Evolutionary conservation across 108 stramenopile genomes (phyloP), one percentile per base, ranked within the genome.

Genomic region (Skeletonema tropicum): DNA sequence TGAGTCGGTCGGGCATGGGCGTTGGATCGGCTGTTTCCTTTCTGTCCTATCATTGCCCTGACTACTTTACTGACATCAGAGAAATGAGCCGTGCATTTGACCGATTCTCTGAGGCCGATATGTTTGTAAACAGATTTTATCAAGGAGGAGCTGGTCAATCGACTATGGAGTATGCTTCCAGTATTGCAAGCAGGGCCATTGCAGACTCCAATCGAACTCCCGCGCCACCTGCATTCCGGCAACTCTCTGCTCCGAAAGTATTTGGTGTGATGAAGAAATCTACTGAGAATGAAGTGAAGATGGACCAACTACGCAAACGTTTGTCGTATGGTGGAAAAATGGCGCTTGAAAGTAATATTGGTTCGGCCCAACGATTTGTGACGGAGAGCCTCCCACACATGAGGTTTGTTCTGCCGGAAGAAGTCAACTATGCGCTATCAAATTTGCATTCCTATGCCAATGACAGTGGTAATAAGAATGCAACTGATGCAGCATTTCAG

Each of bases 51-150:
- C 94, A 97, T 79, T 81, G 88, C 64, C 82, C 85, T 9, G 92
- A 94, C 67, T 95, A 93, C 78, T 97, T 91, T 71, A 93, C 91
- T 7, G 91, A 95, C 33, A 79, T 92, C 6, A 71, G 62, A 2
- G 92, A 95, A 10, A 48, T 95, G 31, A 83, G 81, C 45, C 68
- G 73, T 32, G 84, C 92, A 6, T 85, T 76, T 71, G 81, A 78
- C 36, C 49, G 62, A 5, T 88, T 86, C 52, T 92, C 90, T 12
- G 94, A 95, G 71, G 87, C 88, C 0, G 85, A 79, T 1, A 49
- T 60, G 3, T 80, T 92, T 42, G 57, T 94, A 49, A 90, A 88
- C 46, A 35, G 74, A 57, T 70, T 61, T 30, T 41, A 73, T 68
- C 66, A 75, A 60, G 31, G 45, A 59, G 45, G 33, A 3, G 76